Conservation (phyloP, 306 rosid genomes). For the Ceratonia siliqua region DNA sequence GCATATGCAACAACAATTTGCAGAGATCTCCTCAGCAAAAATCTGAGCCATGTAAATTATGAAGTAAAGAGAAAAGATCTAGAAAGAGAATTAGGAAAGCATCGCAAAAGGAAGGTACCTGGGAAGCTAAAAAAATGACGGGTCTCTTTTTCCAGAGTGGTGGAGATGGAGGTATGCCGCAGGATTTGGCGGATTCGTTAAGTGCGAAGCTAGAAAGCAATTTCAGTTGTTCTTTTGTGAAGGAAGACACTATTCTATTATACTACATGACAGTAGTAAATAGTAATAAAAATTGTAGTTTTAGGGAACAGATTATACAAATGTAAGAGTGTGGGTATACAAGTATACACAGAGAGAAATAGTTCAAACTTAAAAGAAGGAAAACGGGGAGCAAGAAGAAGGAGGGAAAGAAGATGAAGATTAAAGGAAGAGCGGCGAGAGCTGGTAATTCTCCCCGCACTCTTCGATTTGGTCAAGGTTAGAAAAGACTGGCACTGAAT, state of each 20-base stretch:
- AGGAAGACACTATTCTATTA: neutral
- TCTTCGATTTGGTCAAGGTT: conserved; percentile 46
- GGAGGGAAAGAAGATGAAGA: conserved; percentile 25
- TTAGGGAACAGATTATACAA: neutral
- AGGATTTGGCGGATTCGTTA: conserved; percentile 42
- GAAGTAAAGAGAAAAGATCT: conserved; percentile 24
- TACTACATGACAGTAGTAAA: neutral
- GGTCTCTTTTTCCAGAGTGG: neutral
- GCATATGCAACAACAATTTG: conserved; percentile 4
- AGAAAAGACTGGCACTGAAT: conserved; percentile 24
- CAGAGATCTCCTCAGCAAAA: conserved; percentile 37
- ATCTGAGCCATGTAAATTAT: neutral
- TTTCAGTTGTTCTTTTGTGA: conserved; percentile 18
- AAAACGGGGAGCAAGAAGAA: conserved; percentile 29
- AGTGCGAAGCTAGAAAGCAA: conserved; percentile 36
- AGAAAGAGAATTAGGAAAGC: conserved; percentile 25
- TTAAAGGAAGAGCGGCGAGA: conserved; percentile 57
- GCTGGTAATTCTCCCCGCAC: conserved; percentile 35
- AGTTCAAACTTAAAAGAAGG: conserved; percentile 27
- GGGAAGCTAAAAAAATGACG: neutral
- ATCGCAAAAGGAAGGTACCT: conserved; percentile 37
- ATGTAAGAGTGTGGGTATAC: neutral
- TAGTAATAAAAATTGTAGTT: neutral
- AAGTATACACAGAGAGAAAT: neutral
- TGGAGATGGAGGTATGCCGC: conserved; percentile 28